Base-by-base conservation (phyloP, 768 basidiomycete genomes). In the Psilocybe cubensis region DNA sequence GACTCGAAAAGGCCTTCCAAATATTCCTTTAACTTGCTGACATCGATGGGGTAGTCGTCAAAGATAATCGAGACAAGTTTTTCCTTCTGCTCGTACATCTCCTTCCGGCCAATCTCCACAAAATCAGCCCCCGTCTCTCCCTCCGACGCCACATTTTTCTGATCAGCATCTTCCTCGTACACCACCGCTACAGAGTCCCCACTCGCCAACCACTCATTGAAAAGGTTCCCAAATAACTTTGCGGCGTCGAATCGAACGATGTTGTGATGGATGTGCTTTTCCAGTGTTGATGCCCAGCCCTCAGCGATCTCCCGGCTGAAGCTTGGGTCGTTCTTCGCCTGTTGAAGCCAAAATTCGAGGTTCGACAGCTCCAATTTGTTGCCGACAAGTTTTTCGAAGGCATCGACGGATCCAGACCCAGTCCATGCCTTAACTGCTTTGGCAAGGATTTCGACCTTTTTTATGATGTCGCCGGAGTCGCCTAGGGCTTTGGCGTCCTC, bases 131-230 rank as follows among this genome's bases (percentile, higher is more conserved):
- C 50, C 3, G 38, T 4, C 1, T 21, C 44, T 29, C n/a, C 52
- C 10, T 7, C 40, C 24, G 60, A 63, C 3, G 62, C 20, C 20
- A 48, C 60, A 8, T 52, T 58, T 1, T 40, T 61, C 1, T 58
- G 52, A 21, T 58, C 50, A 10, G 45, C 18, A 0, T n/a, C 62
- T 18, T 68, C 52, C 27, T 59, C 66, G 47, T 62, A 66, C 6
- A 61, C 63, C 38, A 70, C 56, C 11, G 72, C 70, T 20, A 69
- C 70, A 0, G 76, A 76, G 63, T 80, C 77, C 1, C 76, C 77
- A 41, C 76, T 79, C 2, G 72, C 66, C 21, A 78, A 56, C 78
- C 79, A 79, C 55, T 80, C 79, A 42, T 76, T 75, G 57, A 78
- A 73, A 11, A 80, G 69, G 24, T 61, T 74, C 1, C 77, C 77